Percentiles rank a stretch among this genome's conserved stretches.
Evolutionary conservation across 2,329 filamentous ascomycete genomes (phyloP).

Genomic region (Fusarium sp.): DNA sequence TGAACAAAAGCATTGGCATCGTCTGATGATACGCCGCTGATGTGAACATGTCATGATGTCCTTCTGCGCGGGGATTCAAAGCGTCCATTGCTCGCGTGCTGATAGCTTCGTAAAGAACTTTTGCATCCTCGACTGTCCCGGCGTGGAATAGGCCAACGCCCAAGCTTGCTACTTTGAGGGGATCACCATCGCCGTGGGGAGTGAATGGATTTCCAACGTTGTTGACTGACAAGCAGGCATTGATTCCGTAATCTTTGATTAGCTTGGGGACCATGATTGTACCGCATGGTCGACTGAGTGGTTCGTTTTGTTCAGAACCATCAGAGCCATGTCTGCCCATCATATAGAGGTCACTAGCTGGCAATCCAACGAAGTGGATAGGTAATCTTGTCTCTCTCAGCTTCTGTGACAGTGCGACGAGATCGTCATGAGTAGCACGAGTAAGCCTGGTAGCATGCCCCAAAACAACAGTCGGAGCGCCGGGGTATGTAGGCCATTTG

Average conservation of each 20-base stretch:
- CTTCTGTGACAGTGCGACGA: not conserved
- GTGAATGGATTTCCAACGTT: conserved; percentile 9
- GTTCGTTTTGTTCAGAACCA: accelerated
- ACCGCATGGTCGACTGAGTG: conserved; percentile 9
- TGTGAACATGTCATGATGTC: accelerated
- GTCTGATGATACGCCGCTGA: accelerated
- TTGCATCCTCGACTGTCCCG: not conserved
- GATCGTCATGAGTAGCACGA: not conserved
- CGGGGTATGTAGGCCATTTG: not conserved
- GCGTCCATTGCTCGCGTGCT: conserved; percentile 9
- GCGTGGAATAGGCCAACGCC: conserved; percentile 11
- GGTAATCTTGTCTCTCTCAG: not conserved
- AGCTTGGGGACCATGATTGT: conserved; percentile 13
- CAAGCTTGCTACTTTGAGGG: not conserved
- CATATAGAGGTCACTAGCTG: conserved; percentile 16
- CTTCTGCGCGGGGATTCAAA: accelerated
- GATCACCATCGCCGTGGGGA: conserved; percentile 1
- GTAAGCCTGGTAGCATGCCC: conserved; percentile 15
- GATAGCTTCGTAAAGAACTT: not conserved
- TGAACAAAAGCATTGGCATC: not conserved
- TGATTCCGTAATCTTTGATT: not conserved
- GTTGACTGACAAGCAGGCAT: not conserved
- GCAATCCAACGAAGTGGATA: not conserved
- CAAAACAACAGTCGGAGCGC: not conserved
- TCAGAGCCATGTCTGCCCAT: not conserved